Base-by-base conservation (phyloP, 2,329 filamentous ascomycete genomes). In the Neodidymelliopsis sp. region DNA sequence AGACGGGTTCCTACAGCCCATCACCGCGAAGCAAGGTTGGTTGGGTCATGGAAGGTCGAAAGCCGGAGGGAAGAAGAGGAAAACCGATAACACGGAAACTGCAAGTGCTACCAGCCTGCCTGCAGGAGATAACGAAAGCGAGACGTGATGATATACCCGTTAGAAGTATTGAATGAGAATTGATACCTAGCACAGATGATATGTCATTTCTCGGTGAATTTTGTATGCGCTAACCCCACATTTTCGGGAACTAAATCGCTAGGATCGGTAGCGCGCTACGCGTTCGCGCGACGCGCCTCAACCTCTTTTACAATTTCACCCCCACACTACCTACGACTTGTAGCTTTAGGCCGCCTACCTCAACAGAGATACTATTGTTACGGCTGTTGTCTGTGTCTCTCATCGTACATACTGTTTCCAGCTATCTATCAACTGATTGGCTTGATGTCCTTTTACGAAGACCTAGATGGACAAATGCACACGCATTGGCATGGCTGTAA, bases 1-100 rank as follows among this genome's bases (percentile, higher is more conserved):
- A 1, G 87, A 90, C 67, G 84, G 87, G 0, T 90, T 88, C 61
- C 57, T 90, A 59, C 75, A 77, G 62, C 79, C 81, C 4, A 78
- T 89, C 41, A 58, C 55, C 12, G 53, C 52, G 12, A 69, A 70
- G 54, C 58, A 53, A 29, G 65, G 66, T 2, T 69, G 68, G 67
- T 4, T 64, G 4, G 60, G 63, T 3, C 40, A 49, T 18, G 61
- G 62, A 3, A 59, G 63, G 49, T 40, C 54, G 9, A 69, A 66
- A 36, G 57, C 59, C 19, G 42, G 49, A 4, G 23, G 49, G 11
- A 47, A 52, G 33, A 52, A 42, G 23, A 50, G 40, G 30, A 50
- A 28, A 28, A 41, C 35, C 10, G 40, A 35, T 13, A 28, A 30
- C 9, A 9, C 23, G 9, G 36, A 35, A 8, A 15, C 12, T 12